Percentiles rank a stretch among this genome's conserved stretches.
phyloP scores from a whole-genome alignment of 768 basidiomycete genomes.

The Tephrocybe sp. region DNA sequence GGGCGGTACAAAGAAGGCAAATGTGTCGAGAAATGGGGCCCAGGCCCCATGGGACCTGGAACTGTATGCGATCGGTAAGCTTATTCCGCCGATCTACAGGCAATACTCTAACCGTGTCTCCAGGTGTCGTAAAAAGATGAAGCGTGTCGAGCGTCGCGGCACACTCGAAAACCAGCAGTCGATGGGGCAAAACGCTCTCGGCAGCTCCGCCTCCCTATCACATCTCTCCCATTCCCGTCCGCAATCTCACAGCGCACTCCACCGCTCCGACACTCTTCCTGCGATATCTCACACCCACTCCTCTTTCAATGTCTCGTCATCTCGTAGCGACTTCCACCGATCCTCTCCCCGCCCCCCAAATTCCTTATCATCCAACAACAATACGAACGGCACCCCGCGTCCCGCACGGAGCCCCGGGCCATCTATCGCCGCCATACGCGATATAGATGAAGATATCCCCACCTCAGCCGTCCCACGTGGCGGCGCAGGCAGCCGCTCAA shows the following conservation, averaged over 20 bases:
- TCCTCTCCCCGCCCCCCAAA: background rate
- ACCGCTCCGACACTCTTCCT: conserved; percentile 20
- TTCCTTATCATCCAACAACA: background rate
- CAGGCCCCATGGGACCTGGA: conserved; percentile 80
- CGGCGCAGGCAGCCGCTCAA: conserved; percentile 10
- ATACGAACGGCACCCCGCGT: conserved; percentile 4
- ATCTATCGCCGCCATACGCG: background rate
- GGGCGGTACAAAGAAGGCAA: conserved; percentile 84
- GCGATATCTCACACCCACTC: conserved; percentile 8
- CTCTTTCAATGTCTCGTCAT: conserved; percentile 8
- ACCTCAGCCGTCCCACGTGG: background rate
- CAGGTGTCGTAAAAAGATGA: conserved; percentile 85
- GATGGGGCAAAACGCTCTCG: conserved; percentile 1
- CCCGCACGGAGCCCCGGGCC: conserved; percentile 14
- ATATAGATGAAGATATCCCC: background rate
- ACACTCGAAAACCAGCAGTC: conserved; percentile 49
- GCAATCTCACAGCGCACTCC: conserved; percentile 13
- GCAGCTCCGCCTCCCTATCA: conserved; percentile 7
- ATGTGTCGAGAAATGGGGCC: conserved; percentile 88
- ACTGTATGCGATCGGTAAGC: conserved; percentile 78
- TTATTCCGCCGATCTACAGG: background rate
- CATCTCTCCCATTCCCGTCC: conserved; percentile 1
- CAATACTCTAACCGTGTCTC: background rate
- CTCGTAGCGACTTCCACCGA: conserved; percentile 7
- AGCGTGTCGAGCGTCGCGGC: conserved; percentile 74